Evolutionary conservation across 352 stramenopile genomes (phyloP).

Genomic region (Phytophthora capsici): DNA sequence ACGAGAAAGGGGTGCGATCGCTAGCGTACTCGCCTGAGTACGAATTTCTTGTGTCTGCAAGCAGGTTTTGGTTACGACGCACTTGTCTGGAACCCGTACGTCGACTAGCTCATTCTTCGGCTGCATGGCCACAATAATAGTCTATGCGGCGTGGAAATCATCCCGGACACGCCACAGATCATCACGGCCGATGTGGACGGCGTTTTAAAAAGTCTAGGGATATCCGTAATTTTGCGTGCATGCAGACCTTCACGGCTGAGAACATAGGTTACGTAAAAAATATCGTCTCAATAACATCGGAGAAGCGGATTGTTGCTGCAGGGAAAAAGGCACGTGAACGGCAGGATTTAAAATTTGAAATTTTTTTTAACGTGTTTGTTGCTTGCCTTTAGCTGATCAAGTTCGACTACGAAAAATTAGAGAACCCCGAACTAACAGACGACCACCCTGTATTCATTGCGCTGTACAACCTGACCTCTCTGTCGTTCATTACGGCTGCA

Average conservation of each 20-base stretch:
- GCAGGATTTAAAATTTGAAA: background rate
- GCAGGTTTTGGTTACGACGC: constrained; percentile 90
- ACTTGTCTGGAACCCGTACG: constrained; percentile 91
- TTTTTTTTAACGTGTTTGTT: background rate
- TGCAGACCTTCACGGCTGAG: constrained; percentile 89
- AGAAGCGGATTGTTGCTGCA: constrained; percentile 80
- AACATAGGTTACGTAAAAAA: constrained; percentile 73
- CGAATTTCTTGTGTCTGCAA: constrained; percentile 85
- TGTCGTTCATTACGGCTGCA: constrained; percentile 87
- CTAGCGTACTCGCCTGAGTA: constrained; percentile 89
- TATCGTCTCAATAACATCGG: constrained; percentile 70
- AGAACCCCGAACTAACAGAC: constrained; percentile 87
- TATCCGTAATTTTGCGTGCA: constrained; percentile 90
- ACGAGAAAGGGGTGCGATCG: constrained; percentile 81
- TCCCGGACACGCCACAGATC: constrained; percentile 86
- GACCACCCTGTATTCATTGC: constrained; percentile 81
- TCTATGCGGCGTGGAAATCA: constrained; percentile 87
- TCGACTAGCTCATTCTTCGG: constrained; percentile 87
- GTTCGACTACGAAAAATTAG: constrained; percentile 90
- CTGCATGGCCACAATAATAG: constrained; percentile 89
- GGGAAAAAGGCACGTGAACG: constrained; percentile 64
- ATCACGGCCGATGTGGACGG: constrained; percentile 87
- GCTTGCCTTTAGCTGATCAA: constrained; percentile 50
- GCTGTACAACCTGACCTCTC: constrained; percentile 87
- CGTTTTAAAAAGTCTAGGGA: constrained; percentile 91